Base-by-base conservation (phyloP, 2,329 filamentous ascomycete species). In the Mycosphaerella arachidis region DNA sequence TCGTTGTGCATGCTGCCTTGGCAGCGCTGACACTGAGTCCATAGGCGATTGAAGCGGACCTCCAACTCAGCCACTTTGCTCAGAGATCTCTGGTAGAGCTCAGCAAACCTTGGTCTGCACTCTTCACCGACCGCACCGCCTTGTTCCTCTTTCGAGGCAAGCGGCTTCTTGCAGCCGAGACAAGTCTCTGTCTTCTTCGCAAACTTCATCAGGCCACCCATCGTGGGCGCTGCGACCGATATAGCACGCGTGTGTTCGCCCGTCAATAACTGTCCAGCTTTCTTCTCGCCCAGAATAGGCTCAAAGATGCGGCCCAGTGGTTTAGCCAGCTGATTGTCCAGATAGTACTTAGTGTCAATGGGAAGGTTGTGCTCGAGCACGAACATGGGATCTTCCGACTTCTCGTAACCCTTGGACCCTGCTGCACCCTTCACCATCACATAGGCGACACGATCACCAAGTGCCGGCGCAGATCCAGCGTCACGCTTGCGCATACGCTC, bases 1-100 rank as follows among this genome's bases (percentile, higher is more conserved):
- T 99, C 94, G 74, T 91, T 94, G 78, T 99, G 94, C 84, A 99
- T 89, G 78, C 92, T 97, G 57, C 92, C 94, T 78, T 99, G 94
- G 75, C 94, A 99, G 46, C 94, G 83, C 79, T 99, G 94, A 74
- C 94, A 99, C 76, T 99, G 94, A 53, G 94, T 99, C 94, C 94
- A 99, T 55, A 99, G 81, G 54, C 94, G 82, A 6, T 91, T 89
- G 73, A 99, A 99, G 5, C 92, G 82, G 31, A 99, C 89, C 74
- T 99, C 94, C 9, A 99, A 82, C 72, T 99, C 94, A 54, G 90
- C 92, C 55, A 93, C 90, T 72, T 91, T 93, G 71, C 87, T 86
- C 64, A 99, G 77, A 37, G 91, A 92, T 78, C 93, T 93, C 69
- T 92, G 91, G 79, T 99, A 99, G 54, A 99, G 81, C 77, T 99